A percentile compares a stretch with the other conserved stretches of the same genome.
Conservation (phyloP, 2,329 filamentous ascomycete species). For the Claviceps lovelessii region DNA sequence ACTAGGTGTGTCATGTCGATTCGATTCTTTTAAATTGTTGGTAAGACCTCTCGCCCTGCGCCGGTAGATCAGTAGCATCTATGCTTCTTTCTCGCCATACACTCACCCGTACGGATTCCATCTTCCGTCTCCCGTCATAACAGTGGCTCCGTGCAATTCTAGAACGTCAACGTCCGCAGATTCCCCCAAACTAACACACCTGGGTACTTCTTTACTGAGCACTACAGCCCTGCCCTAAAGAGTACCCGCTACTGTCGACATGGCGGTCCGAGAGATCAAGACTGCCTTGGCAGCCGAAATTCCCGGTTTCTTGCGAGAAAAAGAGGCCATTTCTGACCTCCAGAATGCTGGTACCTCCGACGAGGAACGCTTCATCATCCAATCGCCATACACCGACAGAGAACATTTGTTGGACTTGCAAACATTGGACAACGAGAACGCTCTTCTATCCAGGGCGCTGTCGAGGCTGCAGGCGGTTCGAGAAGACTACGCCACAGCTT, state of each 20-base stretch:
- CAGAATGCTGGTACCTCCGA: slow-evolving; percentile 9
- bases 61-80: background rate
- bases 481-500: slow-evolving; percentile 60
- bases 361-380: slow-evolving; percentile 32
- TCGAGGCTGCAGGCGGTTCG: slow-evolving; percentile 46
- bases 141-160: background rate
- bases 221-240: background rate
- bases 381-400: slow-evolving; percentile 61
- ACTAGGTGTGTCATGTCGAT: background rate
- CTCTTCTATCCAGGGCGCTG: slow-evolving; percentile 58
- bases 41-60: background rate
- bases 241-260: slow-evolving; percentile 6
- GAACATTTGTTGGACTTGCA: slow-evolving; percentile 60
- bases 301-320: slow-evolving; percentile 13
- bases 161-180: background rate
- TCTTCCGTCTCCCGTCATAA: background rate
- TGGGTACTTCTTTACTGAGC: background rate
- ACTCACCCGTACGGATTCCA: background rate
- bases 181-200: background rate
- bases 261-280: slow-evolving; percentile 16
- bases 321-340: slow-evolving; percentile 13
- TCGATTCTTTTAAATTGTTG: slow-evolving; percentile 1
- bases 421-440: slow-evolving; percentile 49
- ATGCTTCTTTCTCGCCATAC: background rate
- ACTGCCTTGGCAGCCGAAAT: slow-evolving; percentile 11